These are phyloP conservation scores for Fusarium begoniae DNA, from an alignment of 2,329 filamentous ascomycete genomes.

Conservation along the genomic window DNA sequence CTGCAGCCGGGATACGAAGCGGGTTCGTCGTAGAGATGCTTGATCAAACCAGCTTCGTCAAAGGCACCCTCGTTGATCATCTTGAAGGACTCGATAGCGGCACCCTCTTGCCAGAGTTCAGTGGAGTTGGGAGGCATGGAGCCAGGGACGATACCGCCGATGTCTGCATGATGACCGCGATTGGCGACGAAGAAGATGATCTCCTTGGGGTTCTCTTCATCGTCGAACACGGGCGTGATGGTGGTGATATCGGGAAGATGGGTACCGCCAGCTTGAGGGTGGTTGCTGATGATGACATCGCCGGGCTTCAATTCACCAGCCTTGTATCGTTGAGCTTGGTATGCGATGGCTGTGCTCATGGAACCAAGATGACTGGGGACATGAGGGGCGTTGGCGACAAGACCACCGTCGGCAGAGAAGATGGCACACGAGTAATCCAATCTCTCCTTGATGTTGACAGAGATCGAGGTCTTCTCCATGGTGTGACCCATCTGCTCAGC, in stretches of 20 bases:
- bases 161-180: constrained; percentile 48
- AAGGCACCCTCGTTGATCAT: constrained; percentile 42
- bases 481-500: constrained; percentile 83
- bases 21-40: constrained; percentile 58
- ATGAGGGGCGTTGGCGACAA: constrained; percentile 35
- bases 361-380: constrained; percentile 35
- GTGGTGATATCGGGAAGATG: constrained; percentile 43
- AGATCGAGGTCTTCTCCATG: constrained; percentile 79
- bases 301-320: constrained; percentile 32
- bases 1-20: constrained; percentile 50
- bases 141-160: constrained; percentile 72
- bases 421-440: constrained; percentile 82
- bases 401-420: constrained; percentile 69
- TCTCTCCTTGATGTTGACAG: constrained; percentile 80
- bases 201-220: constrained; percentile 39
- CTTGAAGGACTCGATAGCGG: constrained; percentile 58
- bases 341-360: constrained; percentile 36
- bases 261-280: constrained; percentile 41
- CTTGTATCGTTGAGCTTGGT: constrained; percentile 32
- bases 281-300: constrained; percentile 37
- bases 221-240: constrained; percentile 44
- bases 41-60: constrained; percentile 63
- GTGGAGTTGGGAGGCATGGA: constrained; percentile 78
- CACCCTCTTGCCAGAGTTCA: constrained; percentile 67
- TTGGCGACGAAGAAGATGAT: constrained; percentile 48